These are phyloP conservation scores for Podospora pseudopauciseta DNA, from an alignment of 495 filamentous ascomycete genomes.

Conservation along the genomic window DNA sequence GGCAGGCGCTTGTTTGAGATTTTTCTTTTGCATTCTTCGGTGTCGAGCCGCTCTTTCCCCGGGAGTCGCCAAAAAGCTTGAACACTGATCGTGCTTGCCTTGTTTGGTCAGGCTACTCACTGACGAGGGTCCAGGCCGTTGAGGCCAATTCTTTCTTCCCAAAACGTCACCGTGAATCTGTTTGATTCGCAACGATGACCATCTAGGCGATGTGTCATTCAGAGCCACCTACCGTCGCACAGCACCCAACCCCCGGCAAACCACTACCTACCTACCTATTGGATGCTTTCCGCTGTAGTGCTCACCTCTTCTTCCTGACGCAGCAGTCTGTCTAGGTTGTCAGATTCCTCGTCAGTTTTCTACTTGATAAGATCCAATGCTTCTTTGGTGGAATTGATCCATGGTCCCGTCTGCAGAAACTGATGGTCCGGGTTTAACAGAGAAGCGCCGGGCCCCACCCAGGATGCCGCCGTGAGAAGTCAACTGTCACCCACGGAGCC, in stretches of 20 bases:
- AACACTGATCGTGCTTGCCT: background rate
- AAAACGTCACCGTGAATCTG: background rate
- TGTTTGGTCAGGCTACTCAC: background rate
- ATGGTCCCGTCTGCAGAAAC: background rate
- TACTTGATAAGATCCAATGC: no score
- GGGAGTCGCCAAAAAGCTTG: slow-evolving; percentile 8
- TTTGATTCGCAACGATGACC: background rate
- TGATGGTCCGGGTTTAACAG: background rate
- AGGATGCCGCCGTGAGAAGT: background rate
- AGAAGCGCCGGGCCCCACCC: background rate
- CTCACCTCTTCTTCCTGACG: background rate
- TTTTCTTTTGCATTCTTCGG: background rate
- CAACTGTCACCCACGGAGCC: background rate
- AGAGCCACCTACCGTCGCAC: background rate
- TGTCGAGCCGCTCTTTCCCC: background rate
- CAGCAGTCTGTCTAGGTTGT: background rate
- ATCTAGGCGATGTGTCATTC: background rate
- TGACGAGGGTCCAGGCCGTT: background rate
- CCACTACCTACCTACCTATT: background rate
- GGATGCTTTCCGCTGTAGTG: background rate
- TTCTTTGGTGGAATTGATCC: background rate
- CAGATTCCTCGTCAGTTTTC: no score
- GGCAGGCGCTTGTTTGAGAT: slow-evolving; percentile 11
- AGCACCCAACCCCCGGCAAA: background rate
- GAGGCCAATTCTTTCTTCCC: background rate